Evolutionary conservation across 768 basidiomycete genomes (phyloP), one percentile per base, ranked within the genome.

Genomic region (Psilocybe cubensis): DNA sequence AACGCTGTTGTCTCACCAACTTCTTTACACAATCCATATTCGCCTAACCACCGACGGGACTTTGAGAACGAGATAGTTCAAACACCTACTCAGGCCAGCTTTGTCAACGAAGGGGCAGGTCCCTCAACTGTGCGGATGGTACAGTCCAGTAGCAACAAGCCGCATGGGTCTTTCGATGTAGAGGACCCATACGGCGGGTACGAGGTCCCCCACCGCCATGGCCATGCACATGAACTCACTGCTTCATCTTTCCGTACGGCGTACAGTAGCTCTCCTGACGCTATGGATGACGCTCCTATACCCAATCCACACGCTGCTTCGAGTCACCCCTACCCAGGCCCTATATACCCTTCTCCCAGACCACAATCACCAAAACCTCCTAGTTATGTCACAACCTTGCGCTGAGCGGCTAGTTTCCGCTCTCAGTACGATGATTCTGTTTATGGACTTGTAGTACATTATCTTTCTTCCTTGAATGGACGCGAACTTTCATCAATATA

Each of bases 221-320:
- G 62, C 2, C 71, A 69, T 57, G 54, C 17, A 42, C 63, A 58
- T 25, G 66, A 71, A 27, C 43, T 62, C 18, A 66, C 66, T 20
- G 66, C 62, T 23, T 59, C 60, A 4, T 60, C 62, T 3, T 72
- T 63, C 48, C 43, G 62, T 38, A 70, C 68, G 12, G 66, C 68
- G n/a, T 52, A 59, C 38, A 63, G 49, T 29, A 61, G 59, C 38
- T 68, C 66, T 35, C 63, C 66, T 1, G 60, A 41, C 28, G 52
- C 46, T 7, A 40, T 52, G 18, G 50, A 52, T 4, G 46, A 43
- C 29, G 23, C 47, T 51, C 17, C 57, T 51, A 24, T 27, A 52
- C 21, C 35, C 23, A 9, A 14, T 23, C 45, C 7, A 14, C 8
- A 43, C 21, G 21, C 54, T 40, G 28, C 53, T 12, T 23, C 44